phyloP scores from a whole-genome alignment of 2,329 filamentous ascomycete genomes.

The Trichoderma asperellum region DNA sequence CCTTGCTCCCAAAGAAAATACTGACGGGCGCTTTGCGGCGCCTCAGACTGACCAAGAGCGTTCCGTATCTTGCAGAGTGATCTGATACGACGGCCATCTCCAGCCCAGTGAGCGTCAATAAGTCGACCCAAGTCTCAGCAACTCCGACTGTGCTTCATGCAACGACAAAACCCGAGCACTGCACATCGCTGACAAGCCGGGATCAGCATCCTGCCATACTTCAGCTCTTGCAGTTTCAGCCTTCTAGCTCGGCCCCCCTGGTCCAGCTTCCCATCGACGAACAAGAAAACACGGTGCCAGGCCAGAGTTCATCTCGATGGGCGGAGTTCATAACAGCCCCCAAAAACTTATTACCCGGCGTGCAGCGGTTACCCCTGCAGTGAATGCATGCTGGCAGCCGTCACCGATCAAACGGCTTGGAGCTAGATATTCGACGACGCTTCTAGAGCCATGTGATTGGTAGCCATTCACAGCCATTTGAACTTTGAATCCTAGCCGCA shows the following conservation, averaged over 20 bases:
- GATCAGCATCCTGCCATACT: not conserved
- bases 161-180: not conserved
- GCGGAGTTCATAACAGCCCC: conserved; percentile 18
- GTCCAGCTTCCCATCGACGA: conserved; percentile 10
- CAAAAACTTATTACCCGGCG: conserved; percentile 26
- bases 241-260: conserved; percentile 4
- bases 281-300: conserved; percentile 17
- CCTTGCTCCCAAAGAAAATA: not conserved
- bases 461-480: conserved; percentile 22
- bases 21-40: conserved; percentile 4
- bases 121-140: not conserved
- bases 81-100: not conserved
- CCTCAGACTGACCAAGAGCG: not conserved
- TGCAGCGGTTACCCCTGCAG: conserved; percentile 27
- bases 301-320: conserved; percentile 16
- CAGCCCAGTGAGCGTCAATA: not conserved
- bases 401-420: conserved; percentile 24
- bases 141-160: not conserved
- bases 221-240: conserved; percentile 1
- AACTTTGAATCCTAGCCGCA: conserved; percentile 18
- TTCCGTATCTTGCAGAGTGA: not conserved
- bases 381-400: conserved; percentile 29
- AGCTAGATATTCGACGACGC: conserved; percentile 12
- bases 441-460: conserved; percentile 24
- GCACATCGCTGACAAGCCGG: not conserved